A percentile compares a stretch with the other conserved stretches of the same genome.
Conservation (phyloP, 371 early-diverging fungal genomes). For the Apophysomyces sp. region DNA sequence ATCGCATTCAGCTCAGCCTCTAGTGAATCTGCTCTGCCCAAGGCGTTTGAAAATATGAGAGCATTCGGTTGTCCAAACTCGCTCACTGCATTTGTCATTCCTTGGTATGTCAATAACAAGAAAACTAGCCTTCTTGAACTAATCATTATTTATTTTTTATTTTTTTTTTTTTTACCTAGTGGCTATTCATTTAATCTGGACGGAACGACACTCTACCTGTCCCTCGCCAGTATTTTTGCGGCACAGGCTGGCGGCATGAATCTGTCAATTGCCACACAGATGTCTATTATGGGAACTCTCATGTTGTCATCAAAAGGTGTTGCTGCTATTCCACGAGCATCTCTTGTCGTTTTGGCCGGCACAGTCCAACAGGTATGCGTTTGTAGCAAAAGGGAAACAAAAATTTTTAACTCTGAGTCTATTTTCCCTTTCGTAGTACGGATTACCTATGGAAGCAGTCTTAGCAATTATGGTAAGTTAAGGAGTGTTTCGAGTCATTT, state of each 20-base stretch:
- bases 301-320: constrained; percentile 82
- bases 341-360: constrained; percentile 61
- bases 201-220: constrained; percentile 77
- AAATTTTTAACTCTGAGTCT: not conserved
- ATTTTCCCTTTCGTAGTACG: constrained; percentile 38
- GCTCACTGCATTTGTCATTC: constrained; percentile 75
- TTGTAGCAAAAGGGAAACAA: not conserved
- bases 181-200: constrained; percentile 87
- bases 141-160: not conserved
- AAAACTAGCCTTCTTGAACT: not conserved
- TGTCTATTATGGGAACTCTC: constrained; percentile 71
- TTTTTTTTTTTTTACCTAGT: constrained; percentile 20
- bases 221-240: constrained; percentile 64
- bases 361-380: constrained; percentile 34
- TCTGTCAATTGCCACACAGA: constrained; percentile 61
- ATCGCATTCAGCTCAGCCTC: constrained; percentile 88
- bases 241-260: constrained; percentile 67
- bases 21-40: constrained; percentile 78
- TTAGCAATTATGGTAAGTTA: constrained; percentile 52
- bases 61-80: constrained; percentile 72
- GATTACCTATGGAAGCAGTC: constrained; percentile 60
- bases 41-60: constrained; percentile 74
- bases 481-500: not conserved
- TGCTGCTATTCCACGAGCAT: constrained; percentile 76
- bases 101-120: constrained; percentile 26